A percentile compares a stretch with the other conserved stretches of the same genome.
Evolutionary conservation across 352 stramenopile species (phyloP).

Genomic region (Globisporangium canariense): DNA sequence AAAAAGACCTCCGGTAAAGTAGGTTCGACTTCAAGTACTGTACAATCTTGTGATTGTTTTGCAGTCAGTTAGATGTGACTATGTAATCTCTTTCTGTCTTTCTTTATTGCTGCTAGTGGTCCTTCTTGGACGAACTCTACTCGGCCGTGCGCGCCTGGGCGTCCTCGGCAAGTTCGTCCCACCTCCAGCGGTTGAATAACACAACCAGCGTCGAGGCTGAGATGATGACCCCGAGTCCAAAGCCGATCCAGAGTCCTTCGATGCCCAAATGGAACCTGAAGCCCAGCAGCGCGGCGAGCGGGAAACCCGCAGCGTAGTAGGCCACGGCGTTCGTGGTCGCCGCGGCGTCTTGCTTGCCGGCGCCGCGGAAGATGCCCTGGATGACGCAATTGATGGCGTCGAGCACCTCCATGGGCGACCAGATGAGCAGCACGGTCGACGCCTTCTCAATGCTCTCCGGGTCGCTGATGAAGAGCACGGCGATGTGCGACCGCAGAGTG

Average conservation of each 20-base stretch:
- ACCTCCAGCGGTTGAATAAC: slow-evolving; percentile 16
- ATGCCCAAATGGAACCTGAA: slow-evolving; percentile 48
- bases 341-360: slow-evolving; percentile 27
- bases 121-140: slow-evolving; percentile 8
- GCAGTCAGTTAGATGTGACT: too few species aligned
- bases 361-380: slow-evolving; percentile 36
- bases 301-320: slow-evolving; percentile 77
- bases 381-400: slow-evolving; percentile 31
- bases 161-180: slow-evolving; percentile 31
- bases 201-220: slow-evolving; percentile 14
- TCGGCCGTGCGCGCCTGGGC: slow-evolving; percentile 34
- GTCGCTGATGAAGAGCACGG: slow-evolving; percentile 27
- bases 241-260: slow-evolving; percentile 54
- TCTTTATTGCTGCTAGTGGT: not conserved
- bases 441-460: slow-evolving; percentile 26
- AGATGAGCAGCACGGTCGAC: slow-evolving; percentile 26
- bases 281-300: slow-evolving; percentile 49
- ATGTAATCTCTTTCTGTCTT: not conserved
- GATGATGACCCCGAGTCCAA: slow-evolving; percentile 43
- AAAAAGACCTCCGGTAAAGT: not conserved
- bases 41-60: not conserved
- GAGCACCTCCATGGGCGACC: slow-evolving; percentile 30
- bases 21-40: not conserved
- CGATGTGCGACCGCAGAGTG: slow-evolving; percentile 6
- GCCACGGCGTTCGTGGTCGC: slow-evolving; percentile 45